Conservation (phyloP, 2,329 filamentous ascomycete species). For the Epichloe glyceriae region DNA sequence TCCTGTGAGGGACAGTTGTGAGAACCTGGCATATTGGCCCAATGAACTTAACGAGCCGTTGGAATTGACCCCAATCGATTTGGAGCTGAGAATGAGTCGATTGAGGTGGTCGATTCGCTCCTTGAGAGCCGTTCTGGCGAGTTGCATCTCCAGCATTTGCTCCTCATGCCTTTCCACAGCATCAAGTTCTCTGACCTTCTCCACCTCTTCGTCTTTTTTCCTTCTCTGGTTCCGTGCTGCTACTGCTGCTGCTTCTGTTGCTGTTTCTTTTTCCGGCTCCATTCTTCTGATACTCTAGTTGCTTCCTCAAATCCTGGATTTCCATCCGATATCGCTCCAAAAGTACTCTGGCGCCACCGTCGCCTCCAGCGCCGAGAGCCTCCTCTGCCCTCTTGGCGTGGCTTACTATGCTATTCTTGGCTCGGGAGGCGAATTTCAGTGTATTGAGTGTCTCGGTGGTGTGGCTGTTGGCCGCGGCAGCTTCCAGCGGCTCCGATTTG, state of each 20-base stretch:
- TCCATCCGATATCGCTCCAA: slow-evolving; percentile 90
- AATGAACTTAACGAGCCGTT: slow-evolving; percentile 59
- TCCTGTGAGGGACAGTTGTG: slow-evolving; percentile 39
- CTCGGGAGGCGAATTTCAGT: slow-evolving; percentile 88
- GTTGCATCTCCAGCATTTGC: slow-evolving; percentile 96
- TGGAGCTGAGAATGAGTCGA: slow-evolving; percentile 85
- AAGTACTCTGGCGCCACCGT: slow-evolving; percentile 74
- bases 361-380: slow-evolving; percentile 65
- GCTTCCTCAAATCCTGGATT: slow-evolving; percentile 66
- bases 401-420: slow-evolving; percentile 95
- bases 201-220: slow-evolving; percentile 54
- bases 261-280: slow-evolving; percentile 11
- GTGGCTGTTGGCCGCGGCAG: slow-evolving; percentile 59
- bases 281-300: slow-evolving; percentile 75
- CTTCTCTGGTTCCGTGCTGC: slow-evolving; percentile 41
- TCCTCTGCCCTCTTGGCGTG: slow-evolving; percentile 94
- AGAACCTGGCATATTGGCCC: slow-evolving; percentile 48
- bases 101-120: slow-evolving; percentile 97
- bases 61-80: slow-evolving; percentile 84
- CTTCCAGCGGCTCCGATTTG: slow-evolving; percentile 71
- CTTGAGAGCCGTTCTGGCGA: slow-evolving; percentile 88
- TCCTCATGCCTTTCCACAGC: slow-evolving; percentile 82
- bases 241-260: slow-evolving; percentile 40
- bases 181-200: slow-evolving; percentile 63
- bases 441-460: slow-evolving; percentile 88